Evolutionary conservation across 768 basidiomycete genomes (phyloP).

Genomic region (Rhodocollybia butyracea): DNA sequence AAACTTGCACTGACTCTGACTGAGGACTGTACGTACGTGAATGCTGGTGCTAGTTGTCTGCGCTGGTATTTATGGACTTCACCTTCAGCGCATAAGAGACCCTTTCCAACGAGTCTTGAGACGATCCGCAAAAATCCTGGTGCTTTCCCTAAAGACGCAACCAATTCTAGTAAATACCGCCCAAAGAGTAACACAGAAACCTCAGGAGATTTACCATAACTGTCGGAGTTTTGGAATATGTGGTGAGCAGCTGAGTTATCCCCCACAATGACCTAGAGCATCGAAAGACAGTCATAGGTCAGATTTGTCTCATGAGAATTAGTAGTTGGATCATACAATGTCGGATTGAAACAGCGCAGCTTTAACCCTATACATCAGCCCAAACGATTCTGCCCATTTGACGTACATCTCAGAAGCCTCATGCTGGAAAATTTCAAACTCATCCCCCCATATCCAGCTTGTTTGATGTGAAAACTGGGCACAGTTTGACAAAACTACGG

Average conservation of each 20-base stretch:
- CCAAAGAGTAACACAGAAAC: background rate
- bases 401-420: constrained; percentile 29
- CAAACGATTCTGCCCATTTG: constrained; percentile 28
- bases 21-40: too few relatives aligned
- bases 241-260: constrained; percentile 35
- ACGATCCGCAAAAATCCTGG: too few relatives aligned
- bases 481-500: too few relatives aligned
- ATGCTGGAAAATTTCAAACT: constrained; percentile 29
- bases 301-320: background rate
- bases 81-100: too few relatives aligned
- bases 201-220: constrained; percentile 22
- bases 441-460: constrained; percentile 35
- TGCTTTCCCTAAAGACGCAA: too few relatives aligned
- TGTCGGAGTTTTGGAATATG: constrained; percentile 31
- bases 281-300: too few relatives aligned
- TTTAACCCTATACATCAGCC: constrained; percentile 33
- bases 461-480: background rate
- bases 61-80: too few relatives aligned
- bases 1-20: too few relatives aligned
- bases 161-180: too few relatives aligned
- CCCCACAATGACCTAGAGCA: constrained; percentile 31
- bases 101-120: too few relatives aligned
- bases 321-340: constrained; percentile 24
- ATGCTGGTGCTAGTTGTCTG: too few relatives aligned
- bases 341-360: constrained; percentile 34